These are phyloP conservation scores for Coleophoma crateriformis DNA, from an alignment of 2,329 filamentous ascomycete species.

Conservation along the genomic window DNA sequence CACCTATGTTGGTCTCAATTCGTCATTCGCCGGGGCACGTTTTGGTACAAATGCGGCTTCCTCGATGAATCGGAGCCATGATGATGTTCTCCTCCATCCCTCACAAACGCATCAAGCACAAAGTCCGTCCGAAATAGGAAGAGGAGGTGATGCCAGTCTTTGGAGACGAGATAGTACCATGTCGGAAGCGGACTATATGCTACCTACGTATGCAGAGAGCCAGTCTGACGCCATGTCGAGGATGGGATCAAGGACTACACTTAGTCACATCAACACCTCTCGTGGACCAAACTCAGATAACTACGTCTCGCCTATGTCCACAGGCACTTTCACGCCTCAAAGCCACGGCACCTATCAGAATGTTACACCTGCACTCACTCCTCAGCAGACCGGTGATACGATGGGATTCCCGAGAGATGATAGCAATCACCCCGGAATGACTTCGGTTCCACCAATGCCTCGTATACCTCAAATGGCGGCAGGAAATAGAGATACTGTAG, in stretches of 20 bases:
- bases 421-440: background rate
- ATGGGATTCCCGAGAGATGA: background rate
- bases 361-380: background rate
- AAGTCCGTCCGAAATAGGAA: conserved; percentile 1
- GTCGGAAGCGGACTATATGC: conserved; percentile 5
- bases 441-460: background rate
- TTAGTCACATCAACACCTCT: background rate
- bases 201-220: conserved; percentile 7
- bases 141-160: conserved; percentile 9
- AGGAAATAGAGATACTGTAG: conserved; percentile 1
- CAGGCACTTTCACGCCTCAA: background rate
- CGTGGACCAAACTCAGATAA: background rate
- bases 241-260: background rate
- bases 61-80: conserved; percentile 1
- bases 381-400: background rate
- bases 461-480: background rate
- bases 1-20: conserved; percentile 14
- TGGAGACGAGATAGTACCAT: conserved; percentile 3
- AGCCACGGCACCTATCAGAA: background rate
- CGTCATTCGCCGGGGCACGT: conserved; percentile 13
- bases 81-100: conserved; percentile 3
- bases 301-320: conserved; percentile 2
- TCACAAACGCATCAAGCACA: background rate
- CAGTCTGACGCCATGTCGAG: conserved; percentile 1
- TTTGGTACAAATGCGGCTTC: conserved; percentile 3